Base-by-base conservation (phyloP, 2,329 filamentous ascomycete species). In the Torrubiellomyces zombiae region DNA sequence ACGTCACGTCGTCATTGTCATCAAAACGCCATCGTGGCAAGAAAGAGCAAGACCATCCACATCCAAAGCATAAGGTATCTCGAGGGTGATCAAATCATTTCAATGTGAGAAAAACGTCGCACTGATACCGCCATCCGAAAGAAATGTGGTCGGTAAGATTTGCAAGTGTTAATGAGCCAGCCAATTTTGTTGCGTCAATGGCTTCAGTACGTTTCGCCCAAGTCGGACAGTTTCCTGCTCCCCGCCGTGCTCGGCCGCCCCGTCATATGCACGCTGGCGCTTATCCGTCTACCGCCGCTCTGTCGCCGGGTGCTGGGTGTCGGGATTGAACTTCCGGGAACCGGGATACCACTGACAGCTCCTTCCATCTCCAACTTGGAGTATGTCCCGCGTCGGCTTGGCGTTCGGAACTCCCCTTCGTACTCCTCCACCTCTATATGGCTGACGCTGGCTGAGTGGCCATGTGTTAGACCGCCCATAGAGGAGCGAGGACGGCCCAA, bases 401-500 rank as follows among this genome's bases (percentile, higher is more conserved):
- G 63, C n/a, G 62, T 68, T 15, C 56, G 53, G 16, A 51, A 39
- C 8, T 56, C 53, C 19, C 36, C 37, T 20, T 53, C 52, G 16
- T 57, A 54, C 15, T 51, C 48, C 31, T 57, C 53, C 15, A 53
- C 46, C 16, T 67, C 63, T 19, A 63, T 59, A 26, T 61, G 54
- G 35, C 62, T 65, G 42, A 73, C 57, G 40, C 65, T 73, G 25
- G 62, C 50, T 9, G 65, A 65, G 36, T 69, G 62, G 4, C 63
- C 58, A 34, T 73, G 65, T 8, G 64, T 52, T 32, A 67, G 71
- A 27, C 75, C 67, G 28, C 69, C 68, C 35, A 85, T 57, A 9
- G 77, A 82, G 24, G 75, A 81, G 24, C 76, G 63, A 11, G 78
- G 75, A 26, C 78, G 67, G 14, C 67, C 68, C 26, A 80, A 51